Base-by-base conservation (phyloP, 352 stramenopile species). In the Phytophthora melonis region DNA sequence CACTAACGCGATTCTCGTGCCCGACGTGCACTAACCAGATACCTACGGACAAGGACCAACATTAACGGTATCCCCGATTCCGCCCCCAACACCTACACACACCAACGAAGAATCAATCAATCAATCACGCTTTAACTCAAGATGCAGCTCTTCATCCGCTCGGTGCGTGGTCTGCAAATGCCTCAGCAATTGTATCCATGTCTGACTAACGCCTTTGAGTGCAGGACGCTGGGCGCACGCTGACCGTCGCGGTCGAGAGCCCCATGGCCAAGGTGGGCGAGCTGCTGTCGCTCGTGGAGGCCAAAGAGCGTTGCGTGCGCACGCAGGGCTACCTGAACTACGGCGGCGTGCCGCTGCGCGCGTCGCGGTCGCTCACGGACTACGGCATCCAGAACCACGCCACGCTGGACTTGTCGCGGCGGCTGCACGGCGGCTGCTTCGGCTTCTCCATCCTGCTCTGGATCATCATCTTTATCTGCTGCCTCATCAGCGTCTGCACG, bases 381-480 rank as follows among this genome's bases (percentile, higher is more conserved):
- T 92, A 93, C 39, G 84, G 78, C n/a, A 87, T 94, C 68, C 85
- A 92, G 66, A 80, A 90, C 56, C 72, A 86, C 63, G 82, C 87
- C 50, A 94, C 87, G 72, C 72, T 94, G 19, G 74, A 91, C 45
- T 70, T 77, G 14, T 72, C 75, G 3, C 36, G 62, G 47, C 80
- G 85, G 18, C 60, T 87, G 27, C 84, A 79, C 34, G 87, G 87
- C 45, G 85, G 87, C 66, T 94, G 87, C 78, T 93, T 93, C 60
- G 73, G 78, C 52, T 78, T 93, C 53, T 94, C 87, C n/a, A 91
- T 94, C 68, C 58, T 84, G 55, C 68, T 94, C 54, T 94, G 87
- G 87, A 87, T 90, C 62, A 68, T 92, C 27, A 94, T 94, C 70
- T 93, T 93, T 66, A 77, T 89, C 63, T 90, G 79, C 71, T 91